Percentiles rank a stretch among this genome's conserved stretches.
phyloP scores from a whole-genome alignment of 768 basidiomycete species.

The Termitomyces sp. region DNA sequence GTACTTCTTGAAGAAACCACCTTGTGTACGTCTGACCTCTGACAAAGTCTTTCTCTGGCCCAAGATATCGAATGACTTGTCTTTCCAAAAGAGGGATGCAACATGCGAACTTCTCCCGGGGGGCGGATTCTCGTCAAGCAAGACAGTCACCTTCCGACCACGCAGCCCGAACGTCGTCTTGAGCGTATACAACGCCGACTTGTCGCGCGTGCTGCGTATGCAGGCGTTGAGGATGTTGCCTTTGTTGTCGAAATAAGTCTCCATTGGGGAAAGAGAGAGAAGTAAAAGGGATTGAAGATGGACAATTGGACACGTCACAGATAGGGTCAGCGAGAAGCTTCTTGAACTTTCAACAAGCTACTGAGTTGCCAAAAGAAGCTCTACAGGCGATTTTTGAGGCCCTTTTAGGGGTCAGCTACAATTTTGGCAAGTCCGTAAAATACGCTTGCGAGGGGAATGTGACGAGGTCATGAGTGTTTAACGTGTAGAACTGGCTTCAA shows the following conservation, averaged over 20 bases:
- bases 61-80: conserved; percentile 40
- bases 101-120: conserved; percentile 29
- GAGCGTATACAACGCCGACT: conserved; percentile 39
- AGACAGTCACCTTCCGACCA: conserved; percentile 37
- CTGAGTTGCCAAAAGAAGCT: not conserved
- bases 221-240: conserved; percentile 41
- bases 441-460: not conserved
- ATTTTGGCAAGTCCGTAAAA: not conserved
- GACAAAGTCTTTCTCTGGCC: conserved; percentile 34
- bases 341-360: not conserved
- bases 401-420: not conserved
- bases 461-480: conserved; percentile 1
- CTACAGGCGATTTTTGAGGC: not conserved
- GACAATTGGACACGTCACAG: conserved; percentile 1
- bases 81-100: conserved; percentile 46
- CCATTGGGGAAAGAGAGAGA: conserved; percentile 28
- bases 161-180: conserved; percentile 38
- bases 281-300: not conserved
- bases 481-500: not conserved
- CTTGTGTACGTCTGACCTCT: conserved; percentile 36
- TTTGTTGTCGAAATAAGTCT: conserved; percentile 48
- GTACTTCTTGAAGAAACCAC: conserved; percentile 32
- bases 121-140: conserved; percentile 44
- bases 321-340: not conserved
- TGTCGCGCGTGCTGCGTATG: conserved; percentile 37